Evolutionary conservation across 441 rosid species (phyloP), one percentile per base, ranked within the genome.

Genomic region (Adansonia gregorii): DNA sequence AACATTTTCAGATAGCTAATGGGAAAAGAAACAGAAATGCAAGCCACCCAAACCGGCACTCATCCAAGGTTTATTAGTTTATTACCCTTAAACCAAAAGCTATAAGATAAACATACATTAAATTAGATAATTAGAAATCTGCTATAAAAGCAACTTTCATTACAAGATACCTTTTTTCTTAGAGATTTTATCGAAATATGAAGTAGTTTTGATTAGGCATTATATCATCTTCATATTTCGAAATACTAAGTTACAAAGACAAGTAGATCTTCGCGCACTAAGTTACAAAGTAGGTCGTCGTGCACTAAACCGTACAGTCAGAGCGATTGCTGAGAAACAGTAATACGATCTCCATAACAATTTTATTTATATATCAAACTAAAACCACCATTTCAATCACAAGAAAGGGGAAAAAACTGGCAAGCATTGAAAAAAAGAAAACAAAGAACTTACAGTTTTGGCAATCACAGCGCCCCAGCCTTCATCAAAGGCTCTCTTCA

Each of bases 381-480:
- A 45, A 45, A 43, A 4, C 15, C 27, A 11, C 43, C 20, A 2
- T 4, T 0, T 0, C 6, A 2, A 54, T 5, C 2, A 19, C 0
- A 8, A 20, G 12, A 20, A 11, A 5, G 2, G 14, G 1, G 12
- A 59, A 67, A 8, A 2, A 43, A 15, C 6, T 0, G 7, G 22
- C 1, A 56, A 17, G 9, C 9, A 8, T 43, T 6, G 6, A 43
- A 6, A 6, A 7, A 2, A 54, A 4, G 19, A 15, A 9, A 17
- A 4, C 3, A 35, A 45, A 19, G 0, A 58, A 78, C 95, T 87
- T 78, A 94, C 99, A 70, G 99, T 95, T 83, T 95, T 95, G 76
- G 98, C 98, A 76, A 92, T 92, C 66, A 95, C 98, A 51, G 94
- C 98, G 3, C 99, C 99, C 99, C 99, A 95, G 41, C 99, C 99